Percentiles rank a stretch among this genome's conserved stretches.
Evolutionary conservation across 78 protist genomes (phyloP).

Genomic region (Guillardia theta): DNA sequence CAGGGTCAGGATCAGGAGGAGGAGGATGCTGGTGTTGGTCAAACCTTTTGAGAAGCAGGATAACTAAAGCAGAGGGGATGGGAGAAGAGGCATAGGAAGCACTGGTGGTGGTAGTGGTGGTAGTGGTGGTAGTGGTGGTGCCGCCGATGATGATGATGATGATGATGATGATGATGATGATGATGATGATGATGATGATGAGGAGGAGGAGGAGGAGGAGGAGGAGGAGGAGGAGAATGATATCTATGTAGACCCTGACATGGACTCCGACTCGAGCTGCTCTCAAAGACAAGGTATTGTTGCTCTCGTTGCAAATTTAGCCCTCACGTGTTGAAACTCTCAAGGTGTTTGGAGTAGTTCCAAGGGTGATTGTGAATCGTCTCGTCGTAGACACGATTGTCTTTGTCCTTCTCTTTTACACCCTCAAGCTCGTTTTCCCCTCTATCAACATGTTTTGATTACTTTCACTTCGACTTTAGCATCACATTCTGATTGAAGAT

Average conservation of each 20-base stretch:
- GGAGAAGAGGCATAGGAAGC: background rate
- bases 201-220: background rate
- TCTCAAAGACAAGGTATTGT: too few species aligned
- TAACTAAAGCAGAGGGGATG: background rate
- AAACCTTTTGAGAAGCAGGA: background rate
- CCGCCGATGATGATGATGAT: background rate
- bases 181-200: background rate
- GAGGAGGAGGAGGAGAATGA: too few species aligned
- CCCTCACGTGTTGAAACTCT: background rate
- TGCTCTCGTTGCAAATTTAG: too few species aligned
- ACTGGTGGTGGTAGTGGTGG: background rate
- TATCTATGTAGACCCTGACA: too few species aligned
- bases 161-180: background rate
- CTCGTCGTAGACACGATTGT: background rate
- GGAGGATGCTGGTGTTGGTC: background rate
- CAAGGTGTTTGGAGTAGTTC: background rate
- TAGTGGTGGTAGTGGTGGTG: background rate
- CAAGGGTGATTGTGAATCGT: background rate
- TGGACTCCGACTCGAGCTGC: too few species aligned
- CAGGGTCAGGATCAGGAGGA: too few species aligned
- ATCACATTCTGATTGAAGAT: too few species aligned
- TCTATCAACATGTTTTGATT: too few species aligned
- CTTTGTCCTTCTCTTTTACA: background rate
- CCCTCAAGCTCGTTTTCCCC: too few species aligned
- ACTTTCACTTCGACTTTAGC: too few species aligned